phyloP scores from a whole-genome alignment of 495 filamentous ascomycete species.

The Aspergillus indologenus region DNA sequence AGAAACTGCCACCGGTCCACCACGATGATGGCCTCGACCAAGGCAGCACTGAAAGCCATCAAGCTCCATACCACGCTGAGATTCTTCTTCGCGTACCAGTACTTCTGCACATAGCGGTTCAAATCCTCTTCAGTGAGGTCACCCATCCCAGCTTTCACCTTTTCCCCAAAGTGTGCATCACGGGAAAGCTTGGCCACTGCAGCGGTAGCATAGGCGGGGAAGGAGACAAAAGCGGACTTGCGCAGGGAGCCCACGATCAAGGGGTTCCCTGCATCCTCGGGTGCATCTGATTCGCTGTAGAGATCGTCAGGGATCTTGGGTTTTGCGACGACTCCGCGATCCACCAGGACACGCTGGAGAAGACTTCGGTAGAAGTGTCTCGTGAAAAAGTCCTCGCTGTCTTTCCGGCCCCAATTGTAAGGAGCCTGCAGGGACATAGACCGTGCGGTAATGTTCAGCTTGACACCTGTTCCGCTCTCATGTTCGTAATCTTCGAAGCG shows the following conservation, averaged over 20 bases:
- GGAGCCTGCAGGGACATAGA: constrained; percentile 98
- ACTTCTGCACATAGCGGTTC: constrained; percentile 60
- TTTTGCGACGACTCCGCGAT: constrained; percentile 66
- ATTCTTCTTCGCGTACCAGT: constrained; percentile 67
- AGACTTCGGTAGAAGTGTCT: constrained; percentile 92
- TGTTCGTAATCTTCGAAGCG: constrained; percentile 59
- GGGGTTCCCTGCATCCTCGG: constrained; percentile 51
- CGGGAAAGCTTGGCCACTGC: constrained; percentile 69
- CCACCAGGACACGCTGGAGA: constrained; percentile 84
- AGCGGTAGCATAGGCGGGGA: constrained; percentile 73
- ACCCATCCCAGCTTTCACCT: constrained; percentile 58
- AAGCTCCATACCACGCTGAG: constrained; percentile 84
- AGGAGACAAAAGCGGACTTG: constrained; percentile 75
- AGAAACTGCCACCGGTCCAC: constrained; percentile 90
- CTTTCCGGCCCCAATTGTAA: constrained; percentile 77
- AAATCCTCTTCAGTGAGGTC: constrained; percentile 72
- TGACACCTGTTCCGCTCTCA: constrained; percentile 55
- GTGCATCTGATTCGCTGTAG: constrained; percentile 29
- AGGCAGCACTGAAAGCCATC: constrained; percentile 90
- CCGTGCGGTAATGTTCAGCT: constrained; percentile 90
- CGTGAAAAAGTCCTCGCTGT: constrained; percentile 85
- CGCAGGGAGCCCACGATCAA: constrained; percentile 83
- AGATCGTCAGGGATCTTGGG: constrained; percentile 41
- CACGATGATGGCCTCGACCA: constrained; percentile 86
- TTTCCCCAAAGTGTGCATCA: constrained; percentile 52